Evolutionary conservation across 768 basidiomycete species (phyloP).

Genomic region (Candolleomyces eurysporus): DNA sequence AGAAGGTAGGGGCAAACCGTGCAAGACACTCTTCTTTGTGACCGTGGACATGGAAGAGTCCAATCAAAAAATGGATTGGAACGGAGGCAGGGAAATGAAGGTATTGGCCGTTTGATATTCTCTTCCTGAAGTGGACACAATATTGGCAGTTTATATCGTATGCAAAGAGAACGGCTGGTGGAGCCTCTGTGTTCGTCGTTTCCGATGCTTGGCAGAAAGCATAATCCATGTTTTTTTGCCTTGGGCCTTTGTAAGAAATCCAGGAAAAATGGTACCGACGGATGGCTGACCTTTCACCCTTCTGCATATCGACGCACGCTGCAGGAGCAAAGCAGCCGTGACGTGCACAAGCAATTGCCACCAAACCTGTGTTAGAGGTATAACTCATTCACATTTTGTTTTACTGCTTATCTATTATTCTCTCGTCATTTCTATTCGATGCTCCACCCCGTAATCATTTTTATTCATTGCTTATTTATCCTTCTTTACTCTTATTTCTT

Average conservation of each 20-base stretch:
- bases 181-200: neutral
- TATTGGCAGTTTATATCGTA: slow-evolving; percentile 18
- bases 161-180: neutral
- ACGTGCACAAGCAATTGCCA: neutral
- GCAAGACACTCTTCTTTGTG: slow-evolving; percentile 21
- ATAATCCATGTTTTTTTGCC: slow-evolving; percentile 9
- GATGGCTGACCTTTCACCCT: neutral
- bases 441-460: no score
- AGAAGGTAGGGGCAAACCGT: slow-evolving; percentile 16
- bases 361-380: neutral
- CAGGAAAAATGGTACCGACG: neutral
- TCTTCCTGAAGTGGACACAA: slow-evolving; percentile 2
- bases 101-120: slow-evolving; percentile 3
- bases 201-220: neutral
- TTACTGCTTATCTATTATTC: no score
- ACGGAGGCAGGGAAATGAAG: neutral
- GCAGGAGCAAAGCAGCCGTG: neutral
- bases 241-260: neutral
- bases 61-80: neutral
- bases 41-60: slow-evolving; percentile 22
- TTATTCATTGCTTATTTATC: no score
- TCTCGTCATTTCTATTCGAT: no score
- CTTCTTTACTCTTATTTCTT: no score
- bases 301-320: neutral
- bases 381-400: no score